Base-by-base conservation (phyloP, 225 moss, liverwort and hornwort genomes). In the Pseudoscleropodium purum region DNA sequence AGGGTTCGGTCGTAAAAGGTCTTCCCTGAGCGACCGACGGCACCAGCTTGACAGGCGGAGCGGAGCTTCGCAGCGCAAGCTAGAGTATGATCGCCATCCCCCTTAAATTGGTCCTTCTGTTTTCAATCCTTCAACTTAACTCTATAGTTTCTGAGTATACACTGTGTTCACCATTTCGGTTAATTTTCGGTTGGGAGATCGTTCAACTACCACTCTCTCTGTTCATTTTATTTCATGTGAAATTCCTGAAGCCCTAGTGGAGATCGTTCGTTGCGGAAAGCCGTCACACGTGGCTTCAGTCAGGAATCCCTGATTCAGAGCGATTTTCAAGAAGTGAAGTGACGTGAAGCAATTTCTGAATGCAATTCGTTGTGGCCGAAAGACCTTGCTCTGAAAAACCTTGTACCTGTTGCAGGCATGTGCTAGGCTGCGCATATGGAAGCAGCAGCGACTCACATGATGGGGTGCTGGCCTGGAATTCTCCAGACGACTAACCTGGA, bases 401-500 rank as follows among this genome's bases (percentile, higher is more conserved):
- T 84, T 79, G 34, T 24, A 75, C 57, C 69, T 61, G 69, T 87
- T 86, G 68, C 87, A 89, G 92, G 90, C 70, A 73, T 81, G 60
- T 86, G 83, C 49, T 84, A 88, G 80, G 63, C 47, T 80, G 75
- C 25, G 81, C 49, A 81, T 7, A 91, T 89, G 90, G 87, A 89
- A 69, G 87, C 89, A 57, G 79, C 87, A 89, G 83, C 84, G 67
- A 78, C 86, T 84, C 83, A 29, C 72, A 67, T 54, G 86, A 79
- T 90, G 92, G 87, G 87, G 19, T 84, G 86, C 69, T 75, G 82
- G 87, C 69, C 89, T 7, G 82, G 88, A 88, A 19, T 84, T 62
- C 60, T 70, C 49, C 86, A 77, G 67, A 61, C 34, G 25, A 63
- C 89, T 13, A 75, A 47, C 63, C 29, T 81, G 37, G 91, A 36